Evolutionary conservation across 2,329 filamentous ascomycete genomes (phyloP).

Genomic region (Orbilia oligospora): DNA sequence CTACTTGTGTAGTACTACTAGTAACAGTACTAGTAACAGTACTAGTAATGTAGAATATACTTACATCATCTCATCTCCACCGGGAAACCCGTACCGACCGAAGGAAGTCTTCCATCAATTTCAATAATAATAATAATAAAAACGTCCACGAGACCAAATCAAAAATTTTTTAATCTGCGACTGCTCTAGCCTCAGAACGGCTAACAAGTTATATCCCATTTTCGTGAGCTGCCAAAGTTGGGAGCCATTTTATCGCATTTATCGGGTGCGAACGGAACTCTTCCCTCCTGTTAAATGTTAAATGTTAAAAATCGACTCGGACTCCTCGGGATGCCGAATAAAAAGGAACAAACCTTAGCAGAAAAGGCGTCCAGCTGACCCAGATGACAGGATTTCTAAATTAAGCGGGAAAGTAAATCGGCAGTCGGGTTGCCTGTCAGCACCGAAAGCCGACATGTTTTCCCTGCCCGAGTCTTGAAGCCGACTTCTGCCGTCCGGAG

Average conservation of each 20-base stretch:
- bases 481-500: neutral
- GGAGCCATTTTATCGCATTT: neutral
- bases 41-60: too few species aligned
- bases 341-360: too few species aligned
- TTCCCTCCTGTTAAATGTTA: too few species aligned
- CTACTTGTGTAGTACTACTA: too few species aligned
- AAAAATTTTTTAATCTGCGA: slow-evolving; percentile 22
- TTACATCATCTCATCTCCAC: slow-evolving; percentile 28
- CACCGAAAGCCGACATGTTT: neutral
- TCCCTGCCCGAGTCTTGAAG: too few species aligned
- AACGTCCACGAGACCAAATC: slow-evolving; percentile 35
- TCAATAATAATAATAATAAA: too few species aligned
- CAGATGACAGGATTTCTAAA: neutral
- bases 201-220: neutral
- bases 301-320: neutral
- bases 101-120: too few species aligned
- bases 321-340: slow-evolving; percentile 16
- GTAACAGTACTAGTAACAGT: too few species aligned
- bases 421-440: slow-evolving; percentile 15
- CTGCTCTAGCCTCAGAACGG: slow-evolving; percentile 2
- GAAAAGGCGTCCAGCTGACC: neutral
- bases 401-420: neutral
- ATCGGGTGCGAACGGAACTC: slow-evolving; percentile 42
- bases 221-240: slow-evolving; percentile 49
- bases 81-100: neutral